Evolutionary conservation across 108 stramenopile species (phyloP).

Genomic region (Licmophora abbreviata): DNA sequence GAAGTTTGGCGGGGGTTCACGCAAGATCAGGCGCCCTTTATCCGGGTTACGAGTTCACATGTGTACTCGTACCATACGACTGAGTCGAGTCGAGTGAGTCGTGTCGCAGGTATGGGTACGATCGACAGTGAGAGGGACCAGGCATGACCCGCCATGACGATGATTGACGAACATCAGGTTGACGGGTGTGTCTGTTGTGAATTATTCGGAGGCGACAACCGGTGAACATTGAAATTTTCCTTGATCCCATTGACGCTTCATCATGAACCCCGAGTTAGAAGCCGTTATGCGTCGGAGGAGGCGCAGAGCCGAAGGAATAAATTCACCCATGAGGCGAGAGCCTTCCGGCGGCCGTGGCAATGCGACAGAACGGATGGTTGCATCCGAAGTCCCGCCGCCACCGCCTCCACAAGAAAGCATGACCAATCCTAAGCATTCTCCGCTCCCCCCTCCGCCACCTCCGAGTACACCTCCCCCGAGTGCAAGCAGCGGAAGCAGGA

Average conservation of each 20-base stretch:
- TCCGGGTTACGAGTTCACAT: no score
- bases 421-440: not conserved
- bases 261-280: slow-evolving; percentile 19
- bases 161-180: no score
- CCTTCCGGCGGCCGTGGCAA: not conserved
- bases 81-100: no score
- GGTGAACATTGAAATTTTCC: no score
- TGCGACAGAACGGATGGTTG: not conserved
- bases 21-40: no score
- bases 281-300: slow-evolving; percentile 14
- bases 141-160: no score
- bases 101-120: no score
- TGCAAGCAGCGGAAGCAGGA: not conserved
- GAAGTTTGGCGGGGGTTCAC: no score
- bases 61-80: no score
- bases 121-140: no score
- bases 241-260: not conserved
- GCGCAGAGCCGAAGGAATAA: slow-evolving; percentile 8
- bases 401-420: not conserved
- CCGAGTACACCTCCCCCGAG: not conserved
- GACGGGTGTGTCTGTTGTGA: no score
- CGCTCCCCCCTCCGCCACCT: slow-evolving; percentile 1
- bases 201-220: no score
- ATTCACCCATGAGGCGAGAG: not conserved
- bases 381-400: not conserved